Evolutionary conservation across 2,329 filamentous ascomycete species (phyloP).

Genomic region (Thelonectria rubi): DNA sequence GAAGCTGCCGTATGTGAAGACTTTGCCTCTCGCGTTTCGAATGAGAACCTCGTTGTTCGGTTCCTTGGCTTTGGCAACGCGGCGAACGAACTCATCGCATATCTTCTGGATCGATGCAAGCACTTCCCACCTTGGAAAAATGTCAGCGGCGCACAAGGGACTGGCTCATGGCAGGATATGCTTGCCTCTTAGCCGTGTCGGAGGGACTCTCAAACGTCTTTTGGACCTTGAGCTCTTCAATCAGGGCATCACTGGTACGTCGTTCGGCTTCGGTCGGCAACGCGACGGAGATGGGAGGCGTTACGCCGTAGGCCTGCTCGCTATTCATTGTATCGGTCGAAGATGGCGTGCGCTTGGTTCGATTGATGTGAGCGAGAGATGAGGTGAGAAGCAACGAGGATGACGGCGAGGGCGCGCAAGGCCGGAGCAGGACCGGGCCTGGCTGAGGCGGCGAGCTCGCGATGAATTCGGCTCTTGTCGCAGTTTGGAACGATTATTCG

Average conservation of each 20-base stretch:
- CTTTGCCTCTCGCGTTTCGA: slow-evolving; percentile 86
- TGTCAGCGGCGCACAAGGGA: slow-evolving; percentile 19
- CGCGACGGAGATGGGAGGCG: slow-evolving; percentile 80
- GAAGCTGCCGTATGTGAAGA: slow-evolving; percentile 97
- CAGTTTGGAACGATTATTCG: background rate
- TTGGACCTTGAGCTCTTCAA: slow-evolving; percentile 85
- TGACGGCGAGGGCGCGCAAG: background rate
- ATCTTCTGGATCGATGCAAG: slow-evolving; percentile 81
- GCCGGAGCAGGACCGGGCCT: background rate
- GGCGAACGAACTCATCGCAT: slow-evolving; percentile 85
- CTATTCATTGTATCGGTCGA: slow-evolving; percentile 45
- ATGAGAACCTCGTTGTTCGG: slow-evolving; percentile 78
- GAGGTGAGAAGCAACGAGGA: background rate
- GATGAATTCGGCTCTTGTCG: background rate
- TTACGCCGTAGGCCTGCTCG: slow-evolving; percentile 70
- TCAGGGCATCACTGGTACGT: slow-evolving; percentile 78
- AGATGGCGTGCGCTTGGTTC: slow-evolving; percentile 6
- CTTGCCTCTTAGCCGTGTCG: slow-evolving; percentile 84
- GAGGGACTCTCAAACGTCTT: slow-evolving; percentile 89
- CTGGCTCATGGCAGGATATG: background rate
- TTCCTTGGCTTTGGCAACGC: slow-evolving; percentile 78
- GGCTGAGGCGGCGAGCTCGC: background rate
- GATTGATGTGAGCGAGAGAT: slow-evolving; percentile 3
- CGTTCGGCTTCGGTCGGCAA: slow-evolving; percentile 82
- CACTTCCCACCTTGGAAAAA: slow-evolving; percentile 68